Evolutionary conservation across 2,329 filamentous ascomycete species (phyloP), one percentile per base, ranked within the genome.

Genomic region (Dendrostoma leiphaemia): DNA sequence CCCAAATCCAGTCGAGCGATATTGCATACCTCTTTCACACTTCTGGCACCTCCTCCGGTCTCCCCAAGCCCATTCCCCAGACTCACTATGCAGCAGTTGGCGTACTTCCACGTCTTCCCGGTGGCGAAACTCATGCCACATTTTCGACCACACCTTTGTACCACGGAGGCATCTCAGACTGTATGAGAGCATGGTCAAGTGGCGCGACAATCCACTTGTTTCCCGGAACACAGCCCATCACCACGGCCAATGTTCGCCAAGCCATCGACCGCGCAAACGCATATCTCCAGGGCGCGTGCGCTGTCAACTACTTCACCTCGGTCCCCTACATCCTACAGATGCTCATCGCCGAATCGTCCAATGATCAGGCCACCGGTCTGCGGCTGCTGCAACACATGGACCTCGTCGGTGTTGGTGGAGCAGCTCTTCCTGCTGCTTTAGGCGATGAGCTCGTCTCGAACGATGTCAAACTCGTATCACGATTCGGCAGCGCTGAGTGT

Each of bases 91-190:
- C 73, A 10, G 80, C 77, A 3, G 74, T 83, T 3, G 78, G 77
- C 2, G 79, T 80, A 0, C 70, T 86, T 0, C 81, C 82, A 7
- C 66, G 66, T 3, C 74, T 85, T 8, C 59, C 62, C 0, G 59
- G 66, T 4, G 64, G 67, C 0, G 38, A 62, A 0, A 48, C 68
- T 3, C 63, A 69, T 2, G 78, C 81, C 0, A 85, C 82, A 0
- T 87, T 87, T 60, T 84, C 83, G 0, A 85, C 83, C 0, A 88
- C 84, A 3, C 84, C 85, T 0, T 71, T 88, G 0, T 88, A 86
- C 59, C 83, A 87, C 60, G 85, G 84, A 1, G 85, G 84, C 0
- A 74, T 86, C 8, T 81, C 84, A 1, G 85, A 88, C 63, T 74
- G 81, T 19, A 79, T 87, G 43, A 71, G 84, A 47, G 76, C 82